Conservation (phyloP, 2,329 filamentous ascomycete genomes). For the Trichoderma sp. region DNA sequence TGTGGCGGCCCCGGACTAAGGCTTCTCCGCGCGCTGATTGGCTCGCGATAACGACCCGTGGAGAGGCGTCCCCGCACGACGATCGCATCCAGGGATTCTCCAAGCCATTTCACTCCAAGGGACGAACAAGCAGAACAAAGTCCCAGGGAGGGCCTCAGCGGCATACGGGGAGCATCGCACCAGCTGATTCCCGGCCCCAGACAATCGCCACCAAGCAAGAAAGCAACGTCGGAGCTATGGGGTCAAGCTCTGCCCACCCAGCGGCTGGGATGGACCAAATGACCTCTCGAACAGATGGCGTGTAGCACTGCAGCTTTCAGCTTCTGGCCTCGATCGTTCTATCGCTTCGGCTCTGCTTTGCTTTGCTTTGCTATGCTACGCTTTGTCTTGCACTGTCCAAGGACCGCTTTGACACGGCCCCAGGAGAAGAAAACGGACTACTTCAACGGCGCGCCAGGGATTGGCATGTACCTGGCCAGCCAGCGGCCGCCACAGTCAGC, state of each 20-base stretch:
- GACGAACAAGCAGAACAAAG: neutral
- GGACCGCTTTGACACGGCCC: neutral
- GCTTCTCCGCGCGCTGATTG: constrained; percentile 13
- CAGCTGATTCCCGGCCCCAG: neutral
- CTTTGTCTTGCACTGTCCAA: neutral
- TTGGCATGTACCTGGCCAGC: neutral
- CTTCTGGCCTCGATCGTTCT: constrained; percentile 13
- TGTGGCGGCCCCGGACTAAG: neutral
- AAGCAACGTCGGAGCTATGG: constrained; percentile 3
- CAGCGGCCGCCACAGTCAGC: neutral
- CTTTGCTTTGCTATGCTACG: neutral
- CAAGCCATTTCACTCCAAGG: constrained; percentile 4
- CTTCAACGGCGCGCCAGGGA: neutral
- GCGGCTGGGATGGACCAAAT: neutral
- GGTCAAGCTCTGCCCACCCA: neutral
- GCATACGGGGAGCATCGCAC: neutral
- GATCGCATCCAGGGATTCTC: constrained; percentile 23
- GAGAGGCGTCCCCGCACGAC: constrained; percentile 21
- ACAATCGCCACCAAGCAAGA: neutral
- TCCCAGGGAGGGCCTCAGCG: constrained; percentile 5
- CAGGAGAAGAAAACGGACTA: neutral
- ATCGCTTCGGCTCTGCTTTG: neutral
- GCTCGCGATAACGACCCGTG: constrained; percentile 20
- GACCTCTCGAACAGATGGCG: neutral
- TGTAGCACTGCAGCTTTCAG: constrained; percentile 21